These are phyloP conservation scores for Alternaria postmessia DNA, from an alignment of 2,329 filamentous ascomycete species.

Conservation along the genomic window DNA sequence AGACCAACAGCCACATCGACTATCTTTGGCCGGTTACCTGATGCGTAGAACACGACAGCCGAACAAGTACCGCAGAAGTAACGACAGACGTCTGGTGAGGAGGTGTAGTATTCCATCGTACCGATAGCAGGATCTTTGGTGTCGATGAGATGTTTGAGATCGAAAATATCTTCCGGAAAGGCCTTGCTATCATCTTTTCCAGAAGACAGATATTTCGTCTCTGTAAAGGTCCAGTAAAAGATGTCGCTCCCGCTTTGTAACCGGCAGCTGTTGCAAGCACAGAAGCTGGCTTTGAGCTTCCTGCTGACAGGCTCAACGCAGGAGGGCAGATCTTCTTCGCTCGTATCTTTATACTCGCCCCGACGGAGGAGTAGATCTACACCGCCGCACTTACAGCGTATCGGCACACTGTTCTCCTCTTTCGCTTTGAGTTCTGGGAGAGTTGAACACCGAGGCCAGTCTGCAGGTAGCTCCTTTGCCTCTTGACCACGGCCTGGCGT, in stretches of 20 bases:
- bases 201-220: constrained; percentile 54
- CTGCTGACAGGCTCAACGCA: constrained; percentile 56
- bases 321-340: constrained; percentile 49
- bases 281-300: constrained; percentile 53
- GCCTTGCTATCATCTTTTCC: not conserved
- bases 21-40: constrained; percentile 49
- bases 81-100: constrained; percentile 56
- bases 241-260: constrained; percentile 55
- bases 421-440: constrained; percentile 24
- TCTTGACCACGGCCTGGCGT: constrained; percentile 13
- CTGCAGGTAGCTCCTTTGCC: constrained; percentile 33
- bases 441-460: constrained; percentile 39
- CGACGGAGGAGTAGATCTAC: constrained; percentile 54
- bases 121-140: constrained; percentile 51
- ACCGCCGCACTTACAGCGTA: constrained; percentile 59
- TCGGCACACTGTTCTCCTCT: constrained; percentile 38
- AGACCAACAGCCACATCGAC: constrained; percentile 58
- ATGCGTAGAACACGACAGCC: constrained; percentile 58
- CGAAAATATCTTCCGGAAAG: constrained; percentile 43
- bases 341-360: constrained; percentile 37
- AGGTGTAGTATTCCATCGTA: constrained; percentile 55
- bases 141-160: constrained; percentile 50
- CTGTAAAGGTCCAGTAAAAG: constrained; percentile 57
- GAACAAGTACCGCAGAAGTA: constrained; percentile 62
- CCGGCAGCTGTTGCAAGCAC: constrained; percentile 60